These are phyloP conservation scores for Mycosphaerella sp. DNA, from an alignment of 2,329 filamentous ascomycete species.

Conservation along the genomic window DNA sequence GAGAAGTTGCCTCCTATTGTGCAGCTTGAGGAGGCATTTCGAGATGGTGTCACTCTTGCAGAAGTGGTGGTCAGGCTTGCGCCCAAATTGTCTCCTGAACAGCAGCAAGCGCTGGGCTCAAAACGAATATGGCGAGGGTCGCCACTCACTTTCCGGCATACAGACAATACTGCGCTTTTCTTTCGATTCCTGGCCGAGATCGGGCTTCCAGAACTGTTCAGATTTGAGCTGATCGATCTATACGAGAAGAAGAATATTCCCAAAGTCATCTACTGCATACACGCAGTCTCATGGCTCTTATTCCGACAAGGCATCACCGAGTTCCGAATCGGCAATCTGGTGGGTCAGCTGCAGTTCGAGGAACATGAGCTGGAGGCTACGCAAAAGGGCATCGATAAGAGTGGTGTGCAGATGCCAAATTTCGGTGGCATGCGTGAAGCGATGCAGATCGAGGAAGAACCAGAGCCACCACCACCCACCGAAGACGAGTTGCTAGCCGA, in stretches of 20 bases:
- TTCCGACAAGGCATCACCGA: slow-evolving; percentile 91
- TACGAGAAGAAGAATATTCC: slow-evolving; percentile 99
- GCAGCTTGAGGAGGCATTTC: slow-evolving; percentile 82
- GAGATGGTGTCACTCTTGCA: slow-evolving; percentile 88
- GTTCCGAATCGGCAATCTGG: slow-evolving; percentile 92
- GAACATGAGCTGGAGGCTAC: slow-evolving; percentile 96
- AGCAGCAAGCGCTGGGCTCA: slow-evolving; percentile 30
- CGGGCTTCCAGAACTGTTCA: slow-evolving; percentile 87
- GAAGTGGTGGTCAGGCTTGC: slow-evolving; percentile 88
- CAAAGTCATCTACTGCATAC: slow-evolving; percentile 98
- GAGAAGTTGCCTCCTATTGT: slow-evolving; percentile 85
- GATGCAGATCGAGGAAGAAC: slow-evolving; percentile 78
- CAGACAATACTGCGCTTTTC: slow-evolving; percentile 95
- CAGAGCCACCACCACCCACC: slow-evolving; percentile 70
- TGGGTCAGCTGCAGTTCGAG: slow-evolving; percentile 94
- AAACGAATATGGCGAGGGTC: slow-evolving; percentile 75
- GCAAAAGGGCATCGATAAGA: slow-evolving; percentile 93
- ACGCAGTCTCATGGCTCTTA: slow-evolving; percentile 94
- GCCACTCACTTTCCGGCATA: slow-evolving; percentile 87
- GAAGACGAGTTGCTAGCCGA: slow-evolving; percentile 82
- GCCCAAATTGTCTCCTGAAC: slow-evolving; percentile 58
- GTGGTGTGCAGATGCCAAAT: slow-evolving; percentile 92
- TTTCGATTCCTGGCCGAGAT: slow-evolving; percentile 90
- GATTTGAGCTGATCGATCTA: slow-evolving; percentile 92
- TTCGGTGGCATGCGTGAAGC: slow-evolving; percentile 97